Conservation (phyloP, 2,329 filamentous ascomycete genomes). For the Stemphylium beticola region DNA sequence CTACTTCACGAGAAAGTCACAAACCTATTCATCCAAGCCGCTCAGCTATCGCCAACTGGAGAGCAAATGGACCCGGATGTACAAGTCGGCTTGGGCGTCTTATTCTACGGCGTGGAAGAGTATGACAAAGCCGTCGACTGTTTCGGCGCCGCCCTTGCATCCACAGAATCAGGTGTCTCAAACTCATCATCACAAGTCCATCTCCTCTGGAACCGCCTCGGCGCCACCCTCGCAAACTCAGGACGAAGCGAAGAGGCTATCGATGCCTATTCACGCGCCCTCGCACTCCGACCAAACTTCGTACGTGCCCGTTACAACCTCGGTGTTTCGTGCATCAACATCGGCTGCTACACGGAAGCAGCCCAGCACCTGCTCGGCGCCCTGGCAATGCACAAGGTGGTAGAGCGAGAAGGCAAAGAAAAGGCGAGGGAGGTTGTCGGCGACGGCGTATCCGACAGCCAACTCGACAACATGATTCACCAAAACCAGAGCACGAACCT, state of each 20-base stretch:
- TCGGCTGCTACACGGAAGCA: slow-evolving; percentile 91
- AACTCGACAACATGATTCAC: slow-evolving; percentile 84
- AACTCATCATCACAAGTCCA: slow-evolving; percentile 89
- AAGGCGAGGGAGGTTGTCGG: slow-evolving; percentile 81
- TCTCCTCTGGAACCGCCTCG: slow-evolving; percentile 95
- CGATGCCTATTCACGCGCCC: slow-evolving; percentile 90
- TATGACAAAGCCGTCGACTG: slow-evolving; percentile 99
- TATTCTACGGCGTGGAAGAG: slow-evolving; percentile 97
- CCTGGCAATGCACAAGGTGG: slow-evolving; percentile 92
- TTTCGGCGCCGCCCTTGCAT: slow-evolving; percentile 89
- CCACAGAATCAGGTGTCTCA: slow-evolving; percentile 79
- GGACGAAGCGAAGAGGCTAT: slow-evolving; percentile 95
- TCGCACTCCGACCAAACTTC: slow-evolving; percentile 91
- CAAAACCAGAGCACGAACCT: slow-evolving; percentile 98
- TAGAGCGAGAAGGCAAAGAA: slow-evolving; percentile 83
- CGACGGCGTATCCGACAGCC: slow-evolving; percentile 67
- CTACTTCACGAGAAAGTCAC: slow-evolving; percentile 90
- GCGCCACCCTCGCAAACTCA: slow-evolving; percentile 93
- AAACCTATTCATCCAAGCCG: slow-evolving; percentile 86
- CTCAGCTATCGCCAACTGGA: slow-evolving; percentile 87
- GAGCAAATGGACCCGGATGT: slow-evolving; percentile 98
- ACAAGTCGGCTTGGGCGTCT: slow-evolving; percentile 92
- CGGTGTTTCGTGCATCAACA: slow-evolving; percentile 95
- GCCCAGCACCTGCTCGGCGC: slow-evolving; percentile 91
- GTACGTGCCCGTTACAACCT: slow-evolving; percentile 97